Percentiles rank a stretch among this genome's conserved stretches.
Evolutionary conservation across 2,329 filamentous ascomycete species (phyloP).

Genomic region (Penicillium decumbens): DNA sequence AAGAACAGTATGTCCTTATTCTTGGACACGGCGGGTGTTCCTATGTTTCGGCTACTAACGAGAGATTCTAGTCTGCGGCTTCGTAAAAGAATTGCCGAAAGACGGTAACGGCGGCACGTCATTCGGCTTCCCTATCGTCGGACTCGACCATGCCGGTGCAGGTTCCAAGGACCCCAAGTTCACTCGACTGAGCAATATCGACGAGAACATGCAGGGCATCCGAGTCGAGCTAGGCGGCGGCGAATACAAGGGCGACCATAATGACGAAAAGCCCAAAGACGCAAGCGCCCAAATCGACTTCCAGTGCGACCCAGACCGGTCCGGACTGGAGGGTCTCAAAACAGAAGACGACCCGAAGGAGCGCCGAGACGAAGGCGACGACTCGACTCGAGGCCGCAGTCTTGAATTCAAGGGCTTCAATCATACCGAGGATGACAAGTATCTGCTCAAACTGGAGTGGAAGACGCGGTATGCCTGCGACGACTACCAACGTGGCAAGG

Average conservation of each 20-base stretch:
- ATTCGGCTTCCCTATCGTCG: slow-evolving; percentile 68
- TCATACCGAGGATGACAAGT: slow-evolving; percentile 53
- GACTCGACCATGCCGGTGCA: slow-evolving; percentile 57
- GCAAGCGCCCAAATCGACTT: slow-evolving; percentile 71
- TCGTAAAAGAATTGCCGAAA: slow-evolving; percentile 54
- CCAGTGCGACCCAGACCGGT: slow-evolving; percentile 67
- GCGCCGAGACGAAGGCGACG: slow-evolving; percentile 26
- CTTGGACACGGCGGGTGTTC: neutral
- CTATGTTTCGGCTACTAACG: neutral
- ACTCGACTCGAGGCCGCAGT: slow-evolving; percentile 47
- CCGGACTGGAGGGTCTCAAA: slow-evolving; percentile 61
- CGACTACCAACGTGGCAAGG: slow-evolving; percentile 46
- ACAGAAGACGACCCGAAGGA: slow-evolving; percentile 24
- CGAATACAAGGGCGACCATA: slow-evolving; percentile 48
- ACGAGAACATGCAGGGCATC: slow-evolving; percentile 67
- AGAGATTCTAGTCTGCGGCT: slow-evolving; percentile 62
- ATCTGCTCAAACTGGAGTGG: slow-evolving; percentile 75
- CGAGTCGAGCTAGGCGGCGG: slow-evolving; percentile 63
- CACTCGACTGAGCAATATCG: slow-evolving; percentile 61
- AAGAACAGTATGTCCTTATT: slow-evolving; percentile 32
- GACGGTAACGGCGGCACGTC: slow-evolving; percentile 49
- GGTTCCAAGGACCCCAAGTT: slow-evolving; percentile 55
- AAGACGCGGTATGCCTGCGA: slow-evolving; percentile 83
- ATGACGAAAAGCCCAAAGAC: slow-evolving; percentile 54
- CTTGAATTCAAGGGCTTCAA: slow-evolving; percentile 73